Conservation (phyloP, 371 early-diverging fungal genomes). For the Sporodiniella umbellata region DNA sequence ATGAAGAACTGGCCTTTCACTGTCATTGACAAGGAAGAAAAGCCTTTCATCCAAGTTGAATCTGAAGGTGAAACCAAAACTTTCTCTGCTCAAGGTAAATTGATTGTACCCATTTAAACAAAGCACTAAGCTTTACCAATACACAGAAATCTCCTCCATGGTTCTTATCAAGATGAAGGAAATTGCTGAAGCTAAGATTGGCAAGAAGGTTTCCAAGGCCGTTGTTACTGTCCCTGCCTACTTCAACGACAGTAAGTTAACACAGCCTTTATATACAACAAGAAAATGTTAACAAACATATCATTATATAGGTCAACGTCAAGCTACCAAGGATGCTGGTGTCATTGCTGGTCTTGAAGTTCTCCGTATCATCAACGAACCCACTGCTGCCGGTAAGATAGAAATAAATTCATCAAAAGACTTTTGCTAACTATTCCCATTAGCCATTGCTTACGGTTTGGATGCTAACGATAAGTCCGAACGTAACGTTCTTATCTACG, state of each 20-base stretch:
- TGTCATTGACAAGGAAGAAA: conserved; percentile 68
- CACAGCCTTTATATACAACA: neutral
- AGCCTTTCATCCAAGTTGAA: conserved; percentile 80
- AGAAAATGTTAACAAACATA: conserved; percentile 12
- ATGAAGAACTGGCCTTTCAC: conserved; percentile 90
- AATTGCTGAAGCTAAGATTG: conserved; percentile 86
- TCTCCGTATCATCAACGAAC: conserved; percentile 91
- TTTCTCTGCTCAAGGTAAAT: conserved; percentile 76
- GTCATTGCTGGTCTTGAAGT: conserved; percentile 79
- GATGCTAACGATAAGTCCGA: conserved; percentile 75
- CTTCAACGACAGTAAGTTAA: conserved; percentile 56
- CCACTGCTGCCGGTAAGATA: conserved; percentile 76
- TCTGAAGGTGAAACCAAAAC: conserved; percentile 75
- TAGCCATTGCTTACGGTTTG: conserved; percentile 92
- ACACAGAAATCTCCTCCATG: conserved; percentile 89
- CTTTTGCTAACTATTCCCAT: no score
- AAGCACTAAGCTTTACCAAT: no score
- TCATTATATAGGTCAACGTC: conserved; percentile 81
- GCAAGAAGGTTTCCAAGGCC: conserved; percentile 78
- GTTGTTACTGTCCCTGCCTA: conserved; percentile 96
- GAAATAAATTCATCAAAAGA: neutral
- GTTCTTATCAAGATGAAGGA: conserved; percentile 91
- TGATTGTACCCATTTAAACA: no score
- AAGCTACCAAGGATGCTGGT: conserved; percentile 85
- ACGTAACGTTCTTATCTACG: conserved; percentile 87